phyloP scores from a whole-genome alignment of 1,284 basidiomycete genomes.

The Cryptococcus sp. region DNA sequence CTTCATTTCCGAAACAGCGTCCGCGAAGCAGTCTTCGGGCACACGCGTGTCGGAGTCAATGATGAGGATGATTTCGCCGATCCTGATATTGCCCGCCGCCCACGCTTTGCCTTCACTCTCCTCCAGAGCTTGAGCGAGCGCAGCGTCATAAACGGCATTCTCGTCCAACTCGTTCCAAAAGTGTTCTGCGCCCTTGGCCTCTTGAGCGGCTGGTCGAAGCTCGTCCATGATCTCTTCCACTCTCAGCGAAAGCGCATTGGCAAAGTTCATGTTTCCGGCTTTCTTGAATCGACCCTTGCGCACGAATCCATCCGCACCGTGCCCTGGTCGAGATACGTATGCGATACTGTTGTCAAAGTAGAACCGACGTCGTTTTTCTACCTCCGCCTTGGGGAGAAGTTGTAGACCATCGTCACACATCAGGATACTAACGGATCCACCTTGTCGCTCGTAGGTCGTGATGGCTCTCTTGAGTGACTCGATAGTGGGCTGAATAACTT shows the following conservation, averaged over 20 bases:
- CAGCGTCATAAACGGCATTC: slow-evolving; percentile 38
- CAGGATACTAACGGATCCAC: slow-evolving; percentile 55
- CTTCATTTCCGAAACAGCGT: slow-evolving; percentile 75
- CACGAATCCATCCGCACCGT: slow-evolving; percentile 68
- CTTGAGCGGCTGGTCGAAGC: slow-evolving; percentile 50
- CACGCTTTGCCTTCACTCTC: slow-evolving; percentile 60
- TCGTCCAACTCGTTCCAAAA: slow-evolving; percentile 42
- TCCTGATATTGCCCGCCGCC: slow-evolving; percentile 48
- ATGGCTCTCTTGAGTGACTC: slow-evolving; percentile 80
- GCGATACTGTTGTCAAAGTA: slow-evolving; percentile 80
- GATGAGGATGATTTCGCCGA: slow-evolving; percentile 63
- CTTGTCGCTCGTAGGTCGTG: slow-evolving; percentile 65
- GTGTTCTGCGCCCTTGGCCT: slow-evolving; percentile 19
- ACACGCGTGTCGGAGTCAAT: slow-evolving; percentile 83
- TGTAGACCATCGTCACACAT: slow-evolving; percentile 66
- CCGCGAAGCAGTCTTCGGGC: slow-evolving; percentile 79
- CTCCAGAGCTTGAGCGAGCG: slow-evolving; percentile 51
- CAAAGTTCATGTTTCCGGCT: slow-evolving; percentile 85
- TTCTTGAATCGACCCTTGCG: slow-evolving; percentile 90
- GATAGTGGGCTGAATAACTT: slow-evolving; percentile 65
- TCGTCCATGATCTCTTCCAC: slow-evolving; percentile 68
- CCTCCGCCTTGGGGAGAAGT: slow-evolving; percentile 63
- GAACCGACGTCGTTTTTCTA: slow-evolving; percentile 66
- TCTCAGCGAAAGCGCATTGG: slow-evolving; percentile 67
- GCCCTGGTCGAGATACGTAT: slow-evolving; percentile 76